These are phyloP conservation scores for Aphanomyces euteiches DNA, from an alignment of 352 stramenopile species.

Conservation along the genomic window DNA sequence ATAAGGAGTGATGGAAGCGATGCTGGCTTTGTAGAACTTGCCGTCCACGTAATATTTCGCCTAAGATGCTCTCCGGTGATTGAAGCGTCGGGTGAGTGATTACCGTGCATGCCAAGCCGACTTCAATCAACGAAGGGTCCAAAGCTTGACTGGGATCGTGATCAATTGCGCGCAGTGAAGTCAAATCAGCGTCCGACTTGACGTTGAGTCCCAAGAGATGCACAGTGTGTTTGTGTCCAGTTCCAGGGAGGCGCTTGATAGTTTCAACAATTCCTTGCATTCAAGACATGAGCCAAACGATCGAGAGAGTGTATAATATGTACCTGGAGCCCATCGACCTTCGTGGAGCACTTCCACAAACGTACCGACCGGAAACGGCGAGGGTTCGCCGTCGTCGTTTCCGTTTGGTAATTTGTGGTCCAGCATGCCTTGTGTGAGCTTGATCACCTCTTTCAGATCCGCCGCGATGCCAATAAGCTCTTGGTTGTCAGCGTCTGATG, in stretches of 20 bases:
- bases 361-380: constrained; percentile 44
- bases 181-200: constrained; percentile 45
- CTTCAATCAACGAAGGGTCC: constrained; percentile 35
- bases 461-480: constrained; percentile 75
- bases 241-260: constrained; percentile 53
- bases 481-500: constrained; percentile 59
- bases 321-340: constrained; percentile 61
- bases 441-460: constrained; percentile 80
- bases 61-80: constrained; percentile 3
- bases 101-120: constrained; percentile 54
- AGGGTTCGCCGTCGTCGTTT: not conserved
- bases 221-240: constrained; percentile 55
- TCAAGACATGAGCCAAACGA: not conserved
- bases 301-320: not conserved
- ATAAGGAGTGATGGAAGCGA: constrained; percentile 59
- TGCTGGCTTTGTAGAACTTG: constrained; percentile 65
- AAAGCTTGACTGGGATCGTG: constrained; percentile 38
- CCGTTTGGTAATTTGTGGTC: constrained; percentile 22
- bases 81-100: not conserved
- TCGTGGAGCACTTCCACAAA: constrained; percentile 61
- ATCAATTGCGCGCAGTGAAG: constrained; percentile 45
- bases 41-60: constrained; percentile 81
- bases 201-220: constrained; percentile 71
- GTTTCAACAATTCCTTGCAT: constrained; percentile 31
- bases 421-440: constrained; percentile 81